Conservation (phyloP, 257 asterid genomes). For the Avicennia marina region DNA sequence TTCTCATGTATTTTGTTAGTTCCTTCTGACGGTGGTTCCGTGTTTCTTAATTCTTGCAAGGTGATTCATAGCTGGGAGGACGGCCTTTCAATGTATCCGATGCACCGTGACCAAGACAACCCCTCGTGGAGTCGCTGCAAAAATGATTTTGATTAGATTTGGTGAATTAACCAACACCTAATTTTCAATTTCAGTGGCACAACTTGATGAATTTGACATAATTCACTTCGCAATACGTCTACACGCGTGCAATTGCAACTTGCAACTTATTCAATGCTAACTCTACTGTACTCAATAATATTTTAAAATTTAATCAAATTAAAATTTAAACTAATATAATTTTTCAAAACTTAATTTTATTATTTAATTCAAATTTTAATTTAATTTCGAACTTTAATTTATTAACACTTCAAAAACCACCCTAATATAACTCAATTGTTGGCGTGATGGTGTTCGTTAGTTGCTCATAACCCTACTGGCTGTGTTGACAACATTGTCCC, state of each 20-base stretch:
- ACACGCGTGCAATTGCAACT: neutral
- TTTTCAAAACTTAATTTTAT: too few relatives aligned
- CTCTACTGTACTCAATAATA: too few relatives aligned
- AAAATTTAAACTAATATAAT: too few relatives aligned
- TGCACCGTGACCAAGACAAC: too few relatives aligned
- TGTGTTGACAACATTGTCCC: neutral
- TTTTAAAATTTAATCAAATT: too few relatives aligned
- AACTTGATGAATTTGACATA: neutral
- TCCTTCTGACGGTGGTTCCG: neutral
- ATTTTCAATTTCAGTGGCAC: neutral
- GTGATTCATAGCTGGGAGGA: neutral
- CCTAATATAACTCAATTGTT: too few relatives aligned
- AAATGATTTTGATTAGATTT: neutral
- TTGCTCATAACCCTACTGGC: neutral
- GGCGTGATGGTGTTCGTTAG: neutral
- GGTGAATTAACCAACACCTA: constrained; percentile 2
- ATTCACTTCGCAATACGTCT: neutral
- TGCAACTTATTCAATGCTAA: too few relatives aligned
- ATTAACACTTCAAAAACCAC: too few relatives aligned
- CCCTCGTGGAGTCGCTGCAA: too few relatives aligned
- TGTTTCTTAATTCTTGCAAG: neutral
- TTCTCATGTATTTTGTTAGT: neutral
- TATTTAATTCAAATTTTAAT: too few relatives aligned
- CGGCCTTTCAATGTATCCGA: too few relatives aligned
- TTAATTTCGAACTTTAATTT: too few relatives aligned